Evolutionary conservation across 1,139 yeast species (phyloP).

Genomic region (Scheffersomyces insectosa): DNA sequence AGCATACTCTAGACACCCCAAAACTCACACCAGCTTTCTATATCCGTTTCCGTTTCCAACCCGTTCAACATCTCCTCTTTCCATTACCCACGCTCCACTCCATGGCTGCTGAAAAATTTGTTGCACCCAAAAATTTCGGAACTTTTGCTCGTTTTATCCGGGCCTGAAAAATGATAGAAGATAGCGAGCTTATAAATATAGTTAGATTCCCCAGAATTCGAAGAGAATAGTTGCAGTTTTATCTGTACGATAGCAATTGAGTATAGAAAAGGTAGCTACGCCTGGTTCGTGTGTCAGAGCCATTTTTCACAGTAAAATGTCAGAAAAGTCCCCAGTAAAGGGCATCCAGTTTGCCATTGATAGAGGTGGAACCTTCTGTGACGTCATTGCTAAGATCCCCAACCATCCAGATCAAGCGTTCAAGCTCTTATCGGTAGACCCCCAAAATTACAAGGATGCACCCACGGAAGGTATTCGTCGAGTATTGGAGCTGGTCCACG

Average conservation of each 20-base stretch:
- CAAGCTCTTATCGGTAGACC: conserved; percentile 84
- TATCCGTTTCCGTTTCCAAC: too few relatives aligned
- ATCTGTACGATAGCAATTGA: not conserved
- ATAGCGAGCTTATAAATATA: too few relatives aligned
- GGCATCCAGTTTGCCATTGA: conserved; percentile 33
- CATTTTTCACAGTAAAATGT: not conserved
- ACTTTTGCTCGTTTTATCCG: too few relatives aligned
- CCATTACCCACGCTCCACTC: too few relatives aligned
- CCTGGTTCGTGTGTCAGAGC: too few relatives aligned
- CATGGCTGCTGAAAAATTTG: too few relatives aligned
- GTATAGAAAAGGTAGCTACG: not conserved
- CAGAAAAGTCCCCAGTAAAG: not conserved
- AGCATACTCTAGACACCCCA: too few relatives aligned
- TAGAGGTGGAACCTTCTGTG: conserved; percentile 89
- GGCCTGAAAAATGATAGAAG: too few relatives aligned
- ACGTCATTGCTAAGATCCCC: conserved; percentile 60
- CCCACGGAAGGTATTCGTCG: conserved; percentile 89
- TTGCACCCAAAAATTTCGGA: too few relatives aligned
- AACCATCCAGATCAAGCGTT: conserved; percentile 40
- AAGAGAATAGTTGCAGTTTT: not conserved
- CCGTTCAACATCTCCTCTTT: too few relatives aligned
- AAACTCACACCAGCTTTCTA: too few relatives aligned
- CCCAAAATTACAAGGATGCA: conserved; percentile 82
- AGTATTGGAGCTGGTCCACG: conserved; percentile 61
- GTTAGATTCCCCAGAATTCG: not conserved